Conservation (phyloP, 345 rosid genomes). For the Eucalyptus lansdowneana region DNA sequence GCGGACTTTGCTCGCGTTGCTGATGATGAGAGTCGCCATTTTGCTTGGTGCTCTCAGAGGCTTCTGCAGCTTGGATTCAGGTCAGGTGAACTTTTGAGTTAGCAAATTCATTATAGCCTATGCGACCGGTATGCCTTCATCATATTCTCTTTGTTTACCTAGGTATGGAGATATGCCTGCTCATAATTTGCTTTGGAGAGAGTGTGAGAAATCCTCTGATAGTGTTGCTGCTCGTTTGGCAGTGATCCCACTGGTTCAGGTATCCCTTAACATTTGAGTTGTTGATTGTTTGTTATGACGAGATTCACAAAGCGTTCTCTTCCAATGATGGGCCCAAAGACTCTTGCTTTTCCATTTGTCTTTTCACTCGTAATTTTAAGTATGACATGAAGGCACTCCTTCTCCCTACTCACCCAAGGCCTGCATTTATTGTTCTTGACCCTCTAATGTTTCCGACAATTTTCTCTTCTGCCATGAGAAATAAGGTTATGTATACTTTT, state of each 20-base stretch:
- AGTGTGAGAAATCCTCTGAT: slow-evolving; percentile 72
- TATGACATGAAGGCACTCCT: background rate
- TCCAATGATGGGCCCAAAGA: background rate
- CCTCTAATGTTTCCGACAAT: background rate
- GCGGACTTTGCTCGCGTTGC: slow-evolving; percentile 96
- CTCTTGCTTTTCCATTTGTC: background rate
- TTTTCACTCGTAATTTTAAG: background rate
- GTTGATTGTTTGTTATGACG: background rate
- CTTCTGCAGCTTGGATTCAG: slow-evolving; percentile 84
- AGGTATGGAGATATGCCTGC: slow-evolving; percentile 97
- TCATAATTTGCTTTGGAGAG: slow-evolving; percentile 83
- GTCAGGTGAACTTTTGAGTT: slow-evolving; percentile 14
- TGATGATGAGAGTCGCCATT: slow-evolving; percentile 96
- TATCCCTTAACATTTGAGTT: background rate
- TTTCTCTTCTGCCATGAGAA: background rate
- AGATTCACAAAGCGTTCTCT: background rate
- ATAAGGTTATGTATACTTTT: background rate
- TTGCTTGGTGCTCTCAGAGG: slow-evolving; percentile 88
- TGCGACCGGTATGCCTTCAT: background rate
- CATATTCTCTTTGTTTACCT: background rate
- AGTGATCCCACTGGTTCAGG: slow-evolving; percentile 68
- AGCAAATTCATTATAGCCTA: background rate
- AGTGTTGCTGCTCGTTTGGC: slow-evolving; percentile 87
- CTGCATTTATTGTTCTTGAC: background rate
- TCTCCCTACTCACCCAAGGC: background rate